These are phyloP conservation scores for Gloeostereum incarnatum DNA, from an alignment of 768 basidiomycete species.

Conservation along the genomic window DNA sequence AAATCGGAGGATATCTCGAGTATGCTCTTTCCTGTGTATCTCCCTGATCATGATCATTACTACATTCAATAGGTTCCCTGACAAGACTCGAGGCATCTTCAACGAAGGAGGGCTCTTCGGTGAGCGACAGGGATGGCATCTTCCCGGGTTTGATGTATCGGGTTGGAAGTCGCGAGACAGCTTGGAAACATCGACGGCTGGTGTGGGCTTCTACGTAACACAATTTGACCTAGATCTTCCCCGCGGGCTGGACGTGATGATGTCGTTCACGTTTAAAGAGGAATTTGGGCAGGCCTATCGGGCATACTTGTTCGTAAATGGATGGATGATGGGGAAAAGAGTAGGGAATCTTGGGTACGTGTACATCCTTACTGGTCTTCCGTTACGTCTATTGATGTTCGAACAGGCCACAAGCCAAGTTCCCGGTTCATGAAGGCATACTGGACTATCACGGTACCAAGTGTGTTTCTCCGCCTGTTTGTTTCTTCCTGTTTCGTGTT, in stretches of 20 bases:
- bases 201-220: constrained; percentile 77
- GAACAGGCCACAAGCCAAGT: constrained; percentile 62
- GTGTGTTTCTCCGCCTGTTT: constrained; percentile 27
- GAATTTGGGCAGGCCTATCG: constrained; percentile 56
- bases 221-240: constrained; percentile 59
- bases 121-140: constrained; percentile 69
- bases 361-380: constrained; percentile 1
- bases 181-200: constrained; percentile 47
- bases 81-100: constrained; percentile 59
- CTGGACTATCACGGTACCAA: constrained; percentile 64
- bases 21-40: constrained; percentile 24
- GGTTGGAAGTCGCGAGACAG: constrained; percentile 54
- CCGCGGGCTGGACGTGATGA: constrained; percentile 48
- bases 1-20: constrained; percentile 62
- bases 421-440: constrained; percentile 81
- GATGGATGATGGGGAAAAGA: constrained; percentile 85
- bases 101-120: constrained; percentile 69
- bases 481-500: background rate
- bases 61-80: constrained; percentile 47
- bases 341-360: constrained; percentile 62
- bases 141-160: constrained; percentile 59
- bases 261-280: constrained; percentile 67
- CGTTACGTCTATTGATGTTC: background rate
- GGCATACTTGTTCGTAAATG: constrained; percentile 70
- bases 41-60: background rate